Evolutionary conservation across 495 filamentous ascomycete species (phyloP).

Genomic region (Lasiosphaeria hispida): DNA sequence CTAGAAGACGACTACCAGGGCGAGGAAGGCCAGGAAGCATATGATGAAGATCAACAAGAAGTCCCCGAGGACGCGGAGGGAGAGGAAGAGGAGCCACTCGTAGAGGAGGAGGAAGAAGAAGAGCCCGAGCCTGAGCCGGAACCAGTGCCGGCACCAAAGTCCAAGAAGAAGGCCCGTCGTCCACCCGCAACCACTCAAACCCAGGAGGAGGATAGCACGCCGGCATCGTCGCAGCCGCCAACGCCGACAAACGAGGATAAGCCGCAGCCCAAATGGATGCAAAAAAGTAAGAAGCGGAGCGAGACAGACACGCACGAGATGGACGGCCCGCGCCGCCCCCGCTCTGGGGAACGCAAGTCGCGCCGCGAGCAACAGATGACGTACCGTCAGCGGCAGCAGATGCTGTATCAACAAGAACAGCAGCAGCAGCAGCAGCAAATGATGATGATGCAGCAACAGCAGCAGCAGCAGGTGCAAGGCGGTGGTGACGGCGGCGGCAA

Average conservation of each 20-base stretch:
- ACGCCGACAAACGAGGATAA: constrained; percentile 34
- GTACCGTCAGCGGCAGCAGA: constrained; percentile 28
- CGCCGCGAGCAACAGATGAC: constrained; percentile 25
- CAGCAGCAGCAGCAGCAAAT: constrained; percentile 16
- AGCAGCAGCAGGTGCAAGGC: constrained; percentile 20
- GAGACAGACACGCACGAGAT: constrained; percentile 18
- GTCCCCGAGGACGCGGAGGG: not conserved
- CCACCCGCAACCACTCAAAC: not conserved
- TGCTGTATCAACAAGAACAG: constrained; percentile 25
- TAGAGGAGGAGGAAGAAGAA: constrained; percentile 22
- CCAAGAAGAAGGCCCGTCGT: constrained; percentile 6
- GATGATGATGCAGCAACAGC: constrained; percentile 18
- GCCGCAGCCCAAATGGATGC: constrained; percentile 37
- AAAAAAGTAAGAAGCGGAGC: constrained; percentile 24
- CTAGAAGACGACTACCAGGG: constrained; percentile 21
- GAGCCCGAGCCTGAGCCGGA: constrained; percentile 16
- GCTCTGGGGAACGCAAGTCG: constrained; percentile 3
- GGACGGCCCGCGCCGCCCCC: constrained; percentile 16
- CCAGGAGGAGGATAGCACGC: constrained; percentile 20
- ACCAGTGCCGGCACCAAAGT: not conserved
- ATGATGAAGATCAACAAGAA: constrained; percentile 10
- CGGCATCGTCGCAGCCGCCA: constrained; percentile 29
- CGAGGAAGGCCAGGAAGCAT: constrained; percentile 15
- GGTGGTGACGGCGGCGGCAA: constrained; percentile 51
- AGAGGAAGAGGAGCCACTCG: constrained; percentile 7